A percentile compares a stretch with the other conserved stretches of the same genome.
These are phyloP conservation scores for Amanita subjunquillea DNA, from an alignment of 768 basidiomycete genomes.

Conservation along the genomic window DNA sequence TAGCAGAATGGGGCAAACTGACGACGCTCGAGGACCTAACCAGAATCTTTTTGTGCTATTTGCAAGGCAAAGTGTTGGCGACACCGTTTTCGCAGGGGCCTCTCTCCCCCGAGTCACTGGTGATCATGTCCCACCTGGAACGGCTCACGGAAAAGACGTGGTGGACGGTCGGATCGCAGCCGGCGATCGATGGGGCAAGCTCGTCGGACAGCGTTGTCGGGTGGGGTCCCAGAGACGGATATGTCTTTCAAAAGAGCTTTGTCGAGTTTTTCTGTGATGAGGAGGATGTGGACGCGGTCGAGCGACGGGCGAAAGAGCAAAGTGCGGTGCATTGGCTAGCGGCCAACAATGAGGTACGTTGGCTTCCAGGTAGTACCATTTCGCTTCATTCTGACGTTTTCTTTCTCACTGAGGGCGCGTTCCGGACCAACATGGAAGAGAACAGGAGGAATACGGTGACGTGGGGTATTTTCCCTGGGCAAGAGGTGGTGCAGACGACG, in stretches of 20 bases:
- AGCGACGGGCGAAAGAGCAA: conserved; percentile 38
- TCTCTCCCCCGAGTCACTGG: conserved; percentile 70
- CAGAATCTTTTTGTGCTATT: conserved; percentile 67
- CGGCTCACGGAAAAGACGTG: conserved; percentile 67
- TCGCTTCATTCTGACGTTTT: background rate
- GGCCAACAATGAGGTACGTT: conserved; percentile 60
- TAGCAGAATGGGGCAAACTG: conserved; percentile 73
- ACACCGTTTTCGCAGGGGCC: conserved; percentile 87
- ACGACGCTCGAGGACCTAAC: conserved; percentile 59
- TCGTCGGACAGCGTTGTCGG: conserved; percentile 77
- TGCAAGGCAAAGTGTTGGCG: conserved; percentile 58
- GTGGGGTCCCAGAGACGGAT: conserved; percentile 89
- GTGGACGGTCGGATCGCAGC: conserved; percentile 98
- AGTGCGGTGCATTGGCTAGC: conserved; percentile 84
- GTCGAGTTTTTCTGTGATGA: conserved; percentile 88
- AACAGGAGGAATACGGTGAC: conserved; percentile 90
- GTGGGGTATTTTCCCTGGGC: conserved; percentile 97
- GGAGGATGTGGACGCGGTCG: conserved; percentile 34
- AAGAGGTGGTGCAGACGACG: conserved; percentile 92
- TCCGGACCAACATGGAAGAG: conserved; percentile 66
- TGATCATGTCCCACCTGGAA: conserved; percentile 72
- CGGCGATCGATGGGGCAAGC: conserved; percentile 72
- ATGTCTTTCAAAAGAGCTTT: conserved; percentile 96
- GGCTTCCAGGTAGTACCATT: background rate
- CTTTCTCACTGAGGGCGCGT: conserved; percentile 49